These are phyloP conservation scores for Podila clonocystis DNA, from an alignment of 192 early-diverging fungal genomes.

Conservation along the genomic window DNA sequence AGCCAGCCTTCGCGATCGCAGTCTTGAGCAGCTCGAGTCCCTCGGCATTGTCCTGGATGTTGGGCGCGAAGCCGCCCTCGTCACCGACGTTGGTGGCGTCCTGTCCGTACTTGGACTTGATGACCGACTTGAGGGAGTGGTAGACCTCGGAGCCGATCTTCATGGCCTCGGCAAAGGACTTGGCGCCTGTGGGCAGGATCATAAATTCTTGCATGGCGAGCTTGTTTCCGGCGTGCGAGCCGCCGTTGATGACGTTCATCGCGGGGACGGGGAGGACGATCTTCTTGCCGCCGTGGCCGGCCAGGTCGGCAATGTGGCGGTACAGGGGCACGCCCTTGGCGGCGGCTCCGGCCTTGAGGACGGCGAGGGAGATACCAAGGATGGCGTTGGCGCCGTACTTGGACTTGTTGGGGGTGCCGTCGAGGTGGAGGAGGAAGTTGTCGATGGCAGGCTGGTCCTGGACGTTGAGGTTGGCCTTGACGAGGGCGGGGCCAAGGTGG, in stretches of 20 bases:
- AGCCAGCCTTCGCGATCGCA: constrained; percentile 94
- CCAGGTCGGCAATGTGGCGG: constrained; percentile 92
- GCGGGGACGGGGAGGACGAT: constrained; percentile 95
- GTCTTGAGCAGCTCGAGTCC: constrained; percentile 91
- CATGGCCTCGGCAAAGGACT: constrained; percentile 95
- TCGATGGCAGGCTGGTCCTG: constrained; percentile 90
- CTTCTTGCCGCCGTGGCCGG: constrained; percentile 77
- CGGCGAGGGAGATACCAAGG: constrained; percentile 97
- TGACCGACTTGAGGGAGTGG: constrained; percentile 93
- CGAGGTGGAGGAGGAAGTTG: constrained; percentile 89
- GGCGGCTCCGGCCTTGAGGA: constrained; percentile 94
- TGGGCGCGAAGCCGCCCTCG: constrained; percentile 99
- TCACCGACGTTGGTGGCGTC: constrained; percentile 99
- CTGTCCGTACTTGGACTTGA: constrained; percentile 99
- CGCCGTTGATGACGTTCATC: constrained; percentile 99
- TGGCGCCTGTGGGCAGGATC: constrained; percentile 97
- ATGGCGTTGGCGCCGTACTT: constrained; percentile 98
- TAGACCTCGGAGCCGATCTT: constrained; percentile 98
- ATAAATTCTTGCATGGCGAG: constrained; percentile 99
- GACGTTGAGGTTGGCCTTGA: constrained; percentile 83
- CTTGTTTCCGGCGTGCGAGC: constrained; percentile 99
- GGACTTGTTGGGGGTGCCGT: constrained; percentile 96
- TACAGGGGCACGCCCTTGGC: constrained; percentile 95
- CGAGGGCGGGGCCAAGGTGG: constrained; percentile 84
- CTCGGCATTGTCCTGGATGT: constrained; percentile 97